These are phyloP conservation scores for Naegleria lovaniensis DNA, from an alignment of 208 protist genomes.

Conservation along the genomic window DNA sequence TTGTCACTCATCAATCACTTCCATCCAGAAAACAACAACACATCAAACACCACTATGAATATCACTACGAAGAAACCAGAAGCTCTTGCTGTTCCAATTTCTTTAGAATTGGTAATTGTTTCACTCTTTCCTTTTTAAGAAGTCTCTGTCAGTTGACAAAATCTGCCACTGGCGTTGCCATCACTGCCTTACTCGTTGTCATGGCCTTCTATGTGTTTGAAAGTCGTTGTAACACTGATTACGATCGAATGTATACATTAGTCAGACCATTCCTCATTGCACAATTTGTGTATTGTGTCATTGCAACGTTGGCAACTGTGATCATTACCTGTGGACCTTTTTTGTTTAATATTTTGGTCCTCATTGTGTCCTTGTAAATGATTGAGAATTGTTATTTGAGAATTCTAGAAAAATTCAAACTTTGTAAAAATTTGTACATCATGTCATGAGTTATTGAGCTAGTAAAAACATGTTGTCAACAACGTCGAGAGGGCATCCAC, in stretches of 20 bases:
- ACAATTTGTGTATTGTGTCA: neutral
- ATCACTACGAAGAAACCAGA: neutral
- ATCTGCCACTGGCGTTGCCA: neutral
- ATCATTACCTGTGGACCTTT: neutral
- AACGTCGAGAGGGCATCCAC: no score
- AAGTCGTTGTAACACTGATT: neutral
- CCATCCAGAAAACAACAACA: neutral
- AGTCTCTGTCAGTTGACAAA: neutral
- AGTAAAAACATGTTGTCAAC: no score
- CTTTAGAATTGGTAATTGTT: neutral
- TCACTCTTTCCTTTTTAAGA: neutral
- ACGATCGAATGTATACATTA: neutral
- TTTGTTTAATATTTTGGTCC: neutral
- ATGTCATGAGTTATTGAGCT: no score
- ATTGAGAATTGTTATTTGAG: no score
- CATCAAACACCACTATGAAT: neutral
- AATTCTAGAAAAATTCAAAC: no score
- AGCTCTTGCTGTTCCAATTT: neutral
- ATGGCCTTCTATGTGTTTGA: neutral
- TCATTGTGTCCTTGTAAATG: neutral
- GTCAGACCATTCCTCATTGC: neutral
- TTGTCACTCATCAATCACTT: neutral
- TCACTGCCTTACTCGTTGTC: neutral
- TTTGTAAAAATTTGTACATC: no score
- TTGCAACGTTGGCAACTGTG: neutral